Percentiles rank a stretch among this genome's conserved stretches.
Evolutionary conservation across 768 basidiomycete species (phyloP).

Genomic region (Ephemerocybe angulata): DNA sequence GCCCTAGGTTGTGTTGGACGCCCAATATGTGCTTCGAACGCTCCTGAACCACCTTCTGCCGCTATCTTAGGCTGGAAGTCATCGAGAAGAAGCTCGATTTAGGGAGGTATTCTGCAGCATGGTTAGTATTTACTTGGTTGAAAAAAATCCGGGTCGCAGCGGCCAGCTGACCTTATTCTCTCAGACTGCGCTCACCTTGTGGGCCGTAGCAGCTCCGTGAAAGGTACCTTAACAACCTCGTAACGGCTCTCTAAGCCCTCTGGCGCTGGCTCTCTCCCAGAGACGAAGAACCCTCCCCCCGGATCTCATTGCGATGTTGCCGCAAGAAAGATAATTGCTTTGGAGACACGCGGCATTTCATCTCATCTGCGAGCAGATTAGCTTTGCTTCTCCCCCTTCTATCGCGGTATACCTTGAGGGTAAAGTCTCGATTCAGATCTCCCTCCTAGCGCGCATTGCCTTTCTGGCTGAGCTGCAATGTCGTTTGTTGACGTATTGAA

Average conservation of each 20-base stretch:
- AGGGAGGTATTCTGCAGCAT: too few relatives aligned
- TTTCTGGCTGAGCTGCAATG: neutral
- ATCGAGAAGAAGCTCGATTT: too few relatives aligned
- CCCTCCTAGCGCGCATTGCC: neutral
- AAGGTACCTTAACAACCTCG: neutral
- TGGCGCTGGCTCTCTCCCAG: neutral
- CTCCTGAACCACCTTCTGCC: too few relatives aligned
- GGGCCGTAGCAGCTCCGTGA: neutral
- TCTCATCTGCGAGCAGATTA: neutral
- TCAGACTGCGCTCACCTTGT: neutral
- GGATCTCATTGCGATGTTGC: constrained; percentile 7
- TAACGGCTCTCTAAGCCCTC: neutral
- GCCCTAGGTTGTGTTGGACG: neutral
- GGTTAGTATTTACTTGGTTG: neutral
- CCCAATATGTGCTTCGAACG: neutral
- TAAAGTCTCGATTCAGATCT: constrained; percentile 4
- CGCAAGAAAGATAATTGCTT: neutral
- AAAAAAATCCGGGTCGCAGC: neutral
- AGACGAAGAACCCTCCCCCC: neutral
- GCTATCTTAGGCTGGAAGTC: neutral
- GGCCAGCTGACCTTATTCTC: neutral
- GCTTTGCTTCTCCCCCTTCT: constrained; percentile 1
- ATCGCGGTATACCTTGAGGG: constrained; percentile 5
- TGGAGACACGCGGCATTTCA: constrained; percentile 1
- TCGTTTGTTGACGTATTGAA: constrained; percentile 2